Percentiles rank a stretch among this genome's conserved stretches.
phyloP scores from a whole-genome alignment of 352 stramenopile species.

The Aphanomyces astaci region DNA sequence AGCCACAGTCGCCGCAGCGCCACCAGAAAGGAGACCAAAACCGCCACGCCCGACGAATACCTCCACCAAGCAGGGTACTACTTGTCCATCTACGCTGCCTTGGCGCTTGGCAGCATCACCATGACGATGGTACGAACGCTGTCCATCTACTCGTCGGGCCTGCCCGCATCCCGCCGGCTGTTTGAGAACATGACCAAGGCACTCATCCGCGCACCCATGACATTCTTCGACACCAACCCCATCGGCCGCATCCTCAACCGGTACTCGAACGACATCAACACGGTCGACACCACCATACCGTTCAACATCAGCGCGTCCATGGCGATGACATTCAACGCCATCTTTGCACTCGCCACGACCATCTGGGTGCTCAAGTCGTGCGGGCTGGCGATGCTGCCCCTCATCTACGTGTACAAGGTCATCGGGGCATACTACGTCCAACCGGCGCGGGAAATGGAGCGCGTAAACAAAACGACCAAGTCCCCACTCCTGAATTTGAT shows the following conservation, averaged over 20 bases:
- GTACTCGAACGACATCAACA: slow-evolving; percentile 89
- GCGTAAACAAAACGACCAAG: slow-evolving; percentile 38
- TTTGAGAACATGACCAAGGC: slow-evolving; percentile 83
- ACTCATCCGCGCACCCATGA: slow-evolving; percentile 82
- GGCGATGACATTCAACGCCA: slow-evolving; percentile 59
- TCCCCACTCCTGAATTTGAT: slow-evolving; percentile 43
- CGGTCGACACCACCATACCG: slow-evolving; percentile 82
- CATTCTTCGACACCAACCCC: slow-evolving; percentile 92
- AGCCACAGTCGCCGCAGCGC: slow-evolving; percentile 10
- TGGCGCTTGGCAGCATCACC: slow-evolving; percentile 41
- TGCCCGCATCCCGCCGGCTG: slow-evolving; percentile 50
- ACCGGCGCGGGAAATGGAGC: slow-evolving; percentile 43
- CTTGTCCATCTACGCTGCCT: slow-evolving; percentile 48
- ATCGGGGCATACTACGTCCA: slow-evolving; percentile 37
- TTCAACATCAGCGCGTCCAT: slow-evolving; percentile 47
- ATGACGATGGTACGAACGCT: slow-evolving; percentile 59
- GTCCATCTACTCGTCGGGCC: slow-evolving; percentile 43
- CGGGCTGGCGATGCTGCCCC: slow-evolving; percentile 67
- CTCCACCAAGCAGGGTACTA: slow-evolving; percentile 24
- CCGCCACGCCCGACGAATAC: background rate
- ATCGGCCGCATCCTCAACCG: too few relatives aligned
- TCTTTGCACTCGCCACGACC: slow-evolving; percentile 78
- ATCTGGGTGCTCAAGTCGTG: slow-evolving; percentile 70
- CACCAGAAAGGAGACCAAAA: background rate
- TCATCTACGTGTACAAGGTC: slow-evolving; percentile 69